Evolutionary conservation across 2,329 filamentous ascomycete species (phyloP), one percentile per base, ranked within the genome.

Genomic region (Sphaerulina vaccinii): DNA sequence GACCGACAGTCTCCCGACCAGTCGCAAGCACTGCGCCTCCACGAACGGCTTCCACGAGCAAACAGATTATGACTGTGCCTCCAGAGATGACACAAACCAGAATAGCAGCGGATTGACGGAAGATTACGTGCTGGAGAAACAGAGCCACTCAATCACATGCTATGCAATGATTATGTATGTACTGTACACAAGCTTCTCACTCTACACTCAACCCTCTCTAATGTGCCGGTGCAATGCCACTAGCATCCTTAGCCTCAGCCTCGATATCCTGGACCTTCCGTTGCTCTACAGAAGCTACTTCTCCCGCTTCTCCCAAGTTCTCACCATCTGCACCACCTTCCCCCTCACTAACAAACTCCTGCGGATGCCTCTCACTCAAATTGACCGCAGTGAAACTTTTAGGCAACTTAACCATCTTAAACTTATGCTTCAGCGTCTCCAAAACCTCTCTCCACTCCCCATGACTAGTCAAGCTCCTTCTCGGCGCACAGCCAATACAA

Each of bases 381-480:
- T 79, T 77, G 43, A 79, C 73, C 8, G 76, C 75, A 38, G 75
- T 71, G 57, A 79, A 79, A 13, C 71, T 74, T 62, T 75, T 78
- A 18, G 76, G 76, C 16, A 79, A 63, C 62, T 77, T 78, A 41
- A 79, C 76, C 24, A 90, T 90, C 67, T 96, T 88, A 67, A 99
- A 97, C 65, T 96, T 97, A 43, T 88, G 92, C 60, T 91, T 84
- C 58, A 99, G 75, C 1, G 91, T 97, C 73, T 96, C 91, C 61
- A 99, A 88, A n/a, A 99, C 88, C 64, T 92, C 83, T 72, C 95
- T 92, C 92, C 93, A 99, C 70, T 99, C 89, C 32, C 85, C 84
- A 72, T 99, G 95, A 2, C 88, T 82, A 2, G 92, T 97, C 64
- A 99, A 75, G 67, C 89, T 95, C 56, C 93, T 81, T 57, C 91